These are phyloP conservation scores for Hippophae tibetana DNA, from an alignment of 306 rosid species.

Conservation along the genomic window DNA sequence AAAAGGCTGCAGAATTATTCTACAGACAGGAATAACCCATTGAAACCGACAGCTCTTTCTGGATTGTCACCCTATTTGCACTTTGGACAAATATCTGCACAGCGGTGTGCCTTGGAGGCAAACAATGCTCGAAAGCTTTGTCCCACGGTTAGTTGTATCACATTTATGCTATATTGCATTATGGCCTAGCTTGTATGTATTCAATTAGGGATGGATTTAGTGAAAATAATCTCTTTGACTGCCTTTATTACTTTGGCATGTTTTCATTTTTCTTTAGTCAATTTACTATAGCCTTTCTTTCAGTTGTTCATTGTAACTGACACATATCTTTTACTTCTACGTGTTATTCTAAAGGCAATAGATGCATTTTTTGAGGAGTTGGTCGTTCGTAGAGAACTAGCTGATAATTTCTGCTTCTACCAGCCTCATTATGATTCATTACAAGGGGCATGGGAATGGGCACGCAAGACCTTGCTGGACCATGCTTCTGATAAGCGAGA, in stretches of 20 bases:
- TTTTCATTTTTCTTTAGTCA: not conserved
- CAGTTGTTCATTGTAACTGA: constrained; percentile 7
- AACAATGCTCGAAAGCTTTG: constrained; percentile 31
- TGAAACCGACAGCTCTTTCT: constrained; percentile 63
- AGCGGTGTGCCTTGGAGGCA: constrained; percentile 92
- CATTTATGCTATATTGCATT: not conserved
- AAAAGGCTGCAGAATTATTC: constrained; percentile 68
- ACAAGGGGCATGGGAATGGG: constrained; percentile 95
- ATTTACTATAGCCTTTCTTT: constrained; percentile 1
- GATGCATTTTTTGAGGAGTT: constrained; percentile 83
- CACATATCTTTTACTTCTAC: constrained; percentile 9
- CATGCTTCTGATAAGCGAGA: constrained; percentile 77
- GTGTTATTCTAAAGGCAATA: constrained; percentile 47
- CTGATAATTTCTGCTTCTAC: constrained; percentile 85
- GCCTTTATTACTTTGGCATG: not conserved
- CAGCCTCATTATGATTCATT: constrained; percentile 80
- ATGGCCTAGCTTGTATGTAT: not conserved
- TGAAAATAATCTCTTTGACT: not conserved
- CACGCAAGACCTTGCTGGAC: constrained; percentile 71
- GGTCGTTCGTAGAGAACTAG: constrained; percentile 82
- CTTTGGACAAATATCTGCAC: constrained; percentile 86
- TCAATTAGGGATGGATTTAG: not conserved
- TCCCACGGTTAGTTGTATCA: constrained; percentile 49
- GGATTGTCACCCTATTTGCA: constrained; percentile 92
- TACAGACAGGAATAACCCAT: constrained; percentile 58